Base-by-base conservation (phyloP, 208 protist species). In the Trypanosoma theileri region DNA sequence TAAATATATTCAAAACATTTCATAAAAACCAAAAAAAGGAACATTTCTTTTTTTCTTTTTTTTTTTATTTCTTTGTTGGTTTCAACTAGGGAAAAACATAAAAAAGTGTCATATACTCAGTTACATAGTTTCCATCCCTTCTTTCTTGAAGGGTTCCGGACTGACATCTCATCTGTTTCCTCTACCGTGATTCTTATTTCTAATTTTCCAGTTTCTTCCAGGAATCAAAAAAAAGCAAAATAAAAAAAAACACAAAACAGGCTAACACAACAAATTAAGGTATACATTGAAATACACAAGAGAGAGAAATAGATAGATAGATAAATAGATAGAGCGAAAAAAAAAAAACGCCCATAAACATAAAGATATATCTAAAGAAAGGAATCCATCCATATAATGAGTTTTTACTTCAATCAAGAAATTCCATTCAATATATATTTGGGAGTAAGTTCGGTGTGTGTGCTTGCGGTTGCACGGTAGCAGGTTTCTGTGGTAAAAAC, bases 211-310 rank as follows among this genome's bases (percentile, higher is more conserved):
- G 28, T 35, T 35, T 35, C 28, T 35, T 35, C 28, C 28, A 35
- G 28, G 51, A 19, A 66, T 8, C 66, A 52, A 14, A 61, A 31
- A 35, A 51, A 31, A 4, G 28, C 59, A 54, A 62, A 65, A 58
- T 50, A 59, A 69, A 76, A 64, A 56, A 54, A 60, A 66, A 61
- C 28, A 66, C 48, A 48, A 56, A 56, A 13, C 19, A 56, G 57
- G 60, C 31, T 51, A 14, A 67, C 16, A 24, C 28, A 22, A 66
- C 13, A 71, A 53, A 26, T 53, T 63, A 6, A 35, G 28, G 28
- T 35, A 35, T 35, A 35, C 28, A 35, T 55, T 55, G 48, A 54
- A 66, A 57, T 22, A 19, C 59, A 50, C 1, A 57, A 10, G 16
- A 50, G 51, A 50, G 0, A 22, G 28, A 35, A 35, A 35, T 8